A percentile compares a stretch with the other conserved stretches of the same genome.
Evolutionary conservation across 805 yeast species (phyloP).

Genomic region (Komagataella populi): DNA sequence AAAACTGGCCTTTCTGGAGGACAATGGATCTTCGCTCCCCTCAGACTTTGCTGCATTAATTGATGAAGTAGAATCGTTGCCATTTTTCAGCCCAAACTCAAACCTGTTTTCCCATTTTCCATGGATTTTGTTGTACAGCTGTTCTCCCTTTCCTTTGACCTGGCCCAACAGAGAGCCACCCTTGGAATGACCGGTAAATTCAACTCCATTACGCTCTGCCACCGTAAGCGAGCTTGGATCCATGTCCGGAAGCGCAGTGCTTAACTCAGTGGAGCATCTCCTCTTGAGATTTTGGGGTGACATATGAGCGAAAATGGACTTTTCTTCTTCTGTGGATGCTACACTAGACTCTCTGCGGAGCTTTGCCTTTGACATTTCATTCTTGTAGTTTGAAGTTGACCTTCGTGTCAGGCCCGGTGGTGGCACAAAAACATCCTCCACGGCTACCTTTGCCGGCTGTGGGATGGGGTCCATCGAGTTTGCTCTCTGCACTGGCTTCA

Average conservation of each 20-base stretch:
- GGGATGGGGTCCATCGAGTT: not conserved
- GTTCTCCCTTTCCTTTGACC: not conserved
- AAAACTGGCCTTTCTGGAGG: slow-evolving; percentile 5
- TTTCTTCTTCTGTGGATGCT: not conserved
- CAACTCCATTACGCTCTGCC: not conserved
- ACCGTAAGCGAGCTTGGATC: not conserved
- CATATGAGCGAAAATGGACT: not conserved
- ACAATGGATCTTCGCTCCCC: not conserved
- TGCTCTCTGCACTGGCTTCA: not conserved
- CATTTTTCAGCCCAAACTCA: slow-evolving; percentile 5
- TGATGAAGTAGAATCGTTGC: not conserved
- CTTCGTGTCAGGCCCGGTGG: not conserved
- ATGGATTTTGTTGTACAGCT: not conserved
- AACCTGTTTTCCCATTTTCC: slow-evolving; percentile 2
- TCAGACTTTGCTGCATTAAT: not conserved
- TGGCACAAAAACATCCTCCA: not conserved
- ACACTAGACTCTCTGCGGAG: not conserved
- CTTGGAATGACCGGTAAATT: not conserved
- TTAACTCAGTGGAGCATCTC: not conserved
- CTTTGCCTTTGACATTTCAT: not conserved
- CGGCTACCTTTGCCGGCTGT: not conserved
- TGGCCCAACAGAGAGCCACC: not conserved
- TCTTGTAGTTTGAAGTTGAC: not conserved
- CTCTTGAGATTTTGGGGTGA: not conserved
- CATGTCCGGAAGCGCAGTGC: not conserved